Base-by-base conservation (phyloP, 768 basidiomycete genomes). In the Xerocomus spinulosus region DNA sequence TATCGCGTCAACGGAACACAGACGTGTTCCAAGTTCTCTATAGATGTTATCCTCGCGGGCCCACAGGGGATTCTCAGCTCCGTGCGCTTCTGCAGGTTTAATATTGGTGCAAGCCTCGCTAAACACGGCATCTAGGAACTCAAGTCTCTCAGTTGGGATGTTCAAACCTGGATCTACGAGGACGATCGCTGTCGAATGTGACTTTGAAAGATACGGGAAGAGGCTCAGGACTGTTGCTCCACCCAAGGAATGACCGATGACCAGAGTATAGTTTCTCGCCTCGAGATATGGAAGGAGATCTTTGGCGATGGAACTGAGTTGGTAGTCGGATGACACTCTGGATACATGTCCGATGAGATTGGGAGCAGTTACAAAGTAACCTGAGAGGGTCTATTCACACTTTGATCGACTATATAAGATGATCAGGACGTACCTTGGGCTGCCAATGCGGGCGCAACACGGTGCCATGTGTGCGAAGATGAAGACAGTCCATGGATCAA, bases 401-500 rank as follows among this genome's bases (percentile, higher is more conserved):
- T 1, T 9, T 24, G 15, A 12, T 14, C 3, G 14, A n/a, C n/a
- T 6, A 17, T 2, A 23, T 4, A 14, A 5, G 9, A 15, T 0
- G 9, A 21, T 20, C 6, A 17, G 40, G n/a, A 23, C 32, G 3
- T 36, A 61, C 63, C 59, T 52, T 49, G 48, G 13, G 41, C 30
- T 20, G 37, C 60, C 35, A 61, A 49, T 1, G 53, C 34, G 9
- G 40, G 38, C 2, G 55, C 63, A 2, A 61, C 44, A 12, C 50
- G 42, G 17, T 53, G 50, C 61, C 63, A 60, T 2, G 51, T 44
- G 6, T 52, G 55, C 1, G 59, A 54, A 3, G 59, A 54, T 1
- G 53, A 61, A 18, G 55, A 43, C 2, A 59, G 14, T 7, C 64
- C 63, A n/a, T 65, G 64, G 35, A 66, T 49, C 21, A 64, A 32